These are phyloP conservation scores for Talaromyces pinophilus DNA, from an alignment of 2,329 filamentous ascomycete species.

Conservation along the genomic window DNA sequence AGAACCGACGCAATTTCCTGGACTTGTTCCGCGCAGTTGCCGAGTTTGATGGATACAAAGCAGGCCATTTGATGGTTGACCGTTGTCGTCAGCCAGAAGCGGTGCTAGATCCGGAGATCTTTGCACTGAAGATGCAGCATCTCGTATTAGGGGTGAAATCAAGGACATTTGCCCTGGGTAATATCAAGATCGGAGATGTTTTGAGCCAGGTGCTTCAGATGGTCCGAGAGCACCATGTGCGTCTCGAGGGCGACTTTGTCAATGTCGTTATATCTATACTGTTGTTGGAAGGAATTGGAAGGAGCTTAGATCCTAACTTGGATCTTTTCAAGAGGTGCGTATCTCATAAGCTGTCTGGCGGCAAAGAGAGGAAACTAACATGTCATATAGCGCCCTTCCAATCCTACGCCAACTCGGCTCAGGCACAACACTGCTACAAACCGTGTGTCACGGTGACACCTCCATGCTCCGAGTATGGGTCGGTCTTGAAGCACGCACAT, in stretches of 20 bases:
- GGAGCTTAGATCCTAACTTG: constrained; percentile 79
- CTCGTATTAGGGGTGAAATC: constrained; percentile 88
- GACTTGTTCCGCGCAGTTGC: constrained; percentile 94
- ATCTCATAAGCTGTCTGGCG: constrained; percentile 20
- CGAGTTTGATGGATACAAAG: constrained; percentile 95
- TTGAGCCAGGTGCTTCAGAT: constrained; percentile 86
- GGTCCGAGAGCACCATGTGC: constrained; percentile 89
- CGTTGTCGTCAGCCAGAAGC: constrained; percentile 89
- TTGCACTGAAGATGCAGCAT: constrained; percentile 95
- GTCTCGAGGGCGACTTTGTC: constrained; percentile 95
- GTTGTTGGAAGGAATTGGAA: constrained; percentile 88
- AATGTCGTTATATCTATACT: constrained; percentile 97
- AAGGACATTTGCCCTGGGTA: constrained; percentile 85
- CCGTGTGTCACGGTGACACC: constrained; percentile 71
- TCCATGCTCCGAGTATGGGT: constrained; percentile 90
- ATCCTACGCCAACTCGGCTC: constrained; percentile 86
- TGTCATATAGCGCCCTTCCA: constrained; percentile 68
- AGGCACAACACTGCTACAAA: constrained; percentile 53
- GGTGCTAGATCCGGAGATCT: constrained; percentile 85
- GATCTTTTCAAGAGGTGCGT: constrained; percentile 76
- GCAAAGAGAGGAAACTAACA: neutral
- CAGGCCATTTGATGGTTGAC: constrained; percentile 93
- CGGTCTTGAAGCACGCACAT: constrained; percentile 82
- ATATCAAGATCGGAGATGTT: constrained; percentile 94
- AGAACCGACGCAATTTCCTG: constrained; percentile 86